These are phyloP conservation scores for Berkeleyomyces rouxiae DNA, from an alignment of 2,329 filamentous ascomycete species.

Conservation along the genomic window DNA sequence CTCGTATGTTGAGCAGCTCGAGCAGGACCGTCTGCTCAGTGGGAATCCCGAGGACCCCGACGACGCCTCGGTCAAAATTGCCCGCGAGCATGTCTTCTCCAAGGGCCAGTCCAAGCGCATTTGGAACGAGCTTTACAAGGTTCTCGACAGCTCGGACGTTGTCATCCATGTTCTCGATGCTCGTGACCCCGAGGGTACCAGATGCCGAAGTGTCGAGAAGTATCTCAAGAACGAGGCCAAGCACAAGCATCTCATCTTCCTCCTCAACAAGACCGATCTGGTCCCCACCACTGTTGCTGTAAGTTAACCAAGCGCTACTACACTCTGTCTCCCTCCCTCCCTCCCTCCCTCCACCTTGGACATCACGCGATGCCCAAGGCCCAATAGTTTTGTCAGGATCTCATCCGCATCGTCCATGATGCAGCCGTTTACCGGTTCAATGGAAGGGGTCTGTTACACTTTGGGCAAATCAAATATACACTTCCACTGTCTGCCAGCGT, in stretches of 20 bases:
- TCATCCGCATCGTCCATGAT: slow-evolving; percentile 17
- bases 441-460: slow-evolving; percentile 96
- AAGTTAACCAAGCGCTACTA: slow-evolving; percentile 36
- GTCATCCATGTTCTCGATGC: slow-evolving; percentile 90
- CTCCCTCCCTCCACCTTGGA: background rate
- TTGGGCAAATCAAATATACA: slow-evolving; percentile 76
- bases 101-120: slow-evolving; percentile 94
- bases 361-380: slow-evolving; percentile 20
- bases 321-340: slow-evolving; percentile 2
- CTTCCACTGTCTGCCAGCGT: slow-evolving; percentile 23
- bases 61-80: slow-evolving; percentile 36
- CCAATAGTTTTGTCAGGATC: slow-evolving; percentile 79
- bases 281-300: slow-evolving; percentile 87
- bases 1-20: slow-evolving; percentile 61
- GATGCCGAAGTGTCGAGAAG: slow-evolving; percentile 65
- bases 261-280: slow-evolving; percentile 45
- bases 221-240: slow-evolving; percentile 79
- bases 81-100: slow-evolving; percentile 74
- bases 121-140: slow-evolving; percentile 93
- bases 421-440: slow-evolving; percentile 31
- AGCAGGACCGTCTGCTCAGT: slow-evolving; percentile 61
- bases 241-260: slow-evolving; percentile 66
- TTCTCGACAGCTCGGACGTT: slow-evolving; percentile 68
- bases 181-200: slow-evolving; percentile 73
- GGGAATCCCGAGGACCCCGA: slow-evolving; percentile 44